phyloP scores from a whole-genome alignment of 176 grass and related monocot genomes.

The Avena eriantha region DNA sequence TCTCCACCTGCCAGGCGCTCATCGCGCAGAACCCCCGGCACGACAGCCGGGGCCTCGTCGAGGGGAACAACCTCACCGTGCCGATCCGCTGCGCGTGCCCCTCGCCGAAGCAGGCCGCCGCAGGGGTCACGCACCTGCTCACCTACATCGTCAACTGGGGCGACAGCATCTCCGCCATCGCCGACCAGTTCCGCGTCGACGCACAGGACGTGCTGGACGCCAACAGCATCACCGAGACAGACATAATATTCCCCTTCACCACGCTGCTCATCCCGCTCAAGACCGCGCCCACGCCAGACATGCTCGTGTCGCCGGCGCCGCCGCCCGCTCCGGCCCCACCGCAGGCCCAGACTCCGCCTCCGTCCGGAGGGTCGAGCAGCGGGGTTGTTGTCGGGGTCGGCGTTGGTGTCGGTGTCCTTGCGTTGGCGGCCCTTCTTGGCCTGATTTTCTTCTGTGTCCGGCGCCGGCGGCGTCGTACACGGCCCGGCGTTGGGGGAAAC shows the following conservation, averaged over 20 bases:
- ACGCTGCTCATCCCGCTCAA: slow-evolving; percentile 78
- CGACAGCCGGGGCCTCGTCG: slow-evolving; percentile 35
- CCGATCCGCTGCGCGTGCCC: slow-evolving; percentile 90
- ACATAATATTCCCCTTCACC: slow-evolving; percentile 72
- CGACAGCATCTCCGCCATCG: slow-evolving; percentile 46
- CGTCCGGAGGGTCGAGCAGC: neutral
- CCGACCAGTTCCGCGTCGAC: slow-evolving; percentile 52
- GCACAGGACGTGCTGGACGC: slow-evolving; percentile 47
- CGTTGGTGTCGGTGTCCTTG: slow-evolving; percentile 44
- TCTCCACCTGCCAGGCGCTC: slow-evolving; percentile 85
- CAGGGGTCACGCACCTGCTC: slow-evolving; percentile 59
- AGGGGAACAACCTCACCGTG: slow-evolving; percentile 42
- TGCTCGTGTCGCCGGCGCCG: slow-evolving; percentile 49
- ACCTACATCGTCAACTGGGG: slow-evolving; percentile 63
- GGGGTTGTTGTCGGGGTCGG: slow-evolving; percentile 56
- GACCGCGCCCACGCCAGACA: slow-evolving; percentile 54
- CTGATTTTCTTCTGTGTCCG: slow-evolving; percentile 21
- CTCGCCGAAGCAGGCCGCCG: slow-evolving; percentile 47
- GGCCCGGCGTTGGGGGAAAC: neutral
- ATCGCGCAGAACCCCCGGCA: slow-evolving; percentile 67
- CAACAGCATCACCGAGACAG: slow-evolving; percentile 45
- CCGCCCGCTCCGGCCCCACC: slow-evolving; percentile 44
- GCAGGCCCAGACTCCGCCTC: neutral
- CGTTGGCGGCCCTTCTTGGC: slow-evolving; percentile 10
- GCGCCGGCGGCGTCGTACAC: neutral